Evolutionary conservation across 2,329 filamentous ascomycete genomes (phyloP).

Genomic region (Aspergillus proliferans): DNA sequence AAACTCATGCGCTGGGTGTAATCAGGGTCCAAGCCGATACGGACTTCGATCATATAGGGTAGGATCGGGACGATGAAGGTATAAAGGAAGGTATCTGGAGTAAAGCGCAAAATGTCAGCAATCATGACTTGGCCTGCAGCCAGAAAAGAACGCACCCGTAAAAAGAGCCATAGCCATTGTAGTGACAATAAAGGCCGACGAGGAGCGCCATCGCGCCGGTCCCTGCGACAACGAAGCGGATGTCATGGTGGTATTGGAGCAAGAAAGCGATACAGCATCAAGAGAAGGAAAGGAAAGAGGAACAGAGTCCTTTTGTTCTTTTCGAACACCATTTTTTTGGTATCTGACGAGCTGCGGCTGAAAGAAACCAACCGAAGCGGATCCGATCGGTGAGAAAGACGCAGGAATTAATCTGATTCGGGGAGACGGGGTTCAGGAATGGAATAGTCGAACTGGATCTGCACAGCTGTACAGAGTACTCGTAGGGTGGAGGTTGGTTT

Average conservation of each 20-base stretch:
- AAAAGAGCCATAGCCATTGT: constrained; percentile 20
- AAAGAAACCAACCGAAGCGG: too few relatives aligned
- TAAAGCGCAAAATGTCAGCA: background rate
- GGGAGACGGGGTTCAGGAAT: too few relatives aligned
- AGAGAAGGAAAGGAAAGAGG: background rate
- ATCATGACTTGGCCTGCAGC: background rate
- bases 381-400: too few relatives aligned
- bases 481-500: too few relatives aligned
- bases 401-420: too few relatives aligned
- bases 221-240: too few relatives aligned
- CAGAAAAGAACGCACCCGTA: constrained; percentile 7
- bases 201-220: constrained; percentile 16
- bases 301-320: too few relatives aligned
- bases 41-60: constrained; percentile 21
- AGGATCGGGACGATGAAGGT: constrained; percentile 27
- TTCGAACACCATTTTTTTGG: too few relatives aligned
- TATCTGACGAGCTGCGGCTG: too few relatives aligned
- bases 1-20: constrained; percentile 21
- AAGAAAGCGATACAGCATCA: constrained; percentile 6
- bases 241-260: background rate
- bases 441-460: too few relatives aligned
- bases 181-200: constrained; percentile 15
- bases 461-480: too few relatives aligned
- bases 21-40: constrained; percentile 16
- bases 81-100: constrained; percentile 23